Evolutionary conservation across 129 eudicot species (phyloP).

Genomic region (Kitagawia praeruptora): DNA sequence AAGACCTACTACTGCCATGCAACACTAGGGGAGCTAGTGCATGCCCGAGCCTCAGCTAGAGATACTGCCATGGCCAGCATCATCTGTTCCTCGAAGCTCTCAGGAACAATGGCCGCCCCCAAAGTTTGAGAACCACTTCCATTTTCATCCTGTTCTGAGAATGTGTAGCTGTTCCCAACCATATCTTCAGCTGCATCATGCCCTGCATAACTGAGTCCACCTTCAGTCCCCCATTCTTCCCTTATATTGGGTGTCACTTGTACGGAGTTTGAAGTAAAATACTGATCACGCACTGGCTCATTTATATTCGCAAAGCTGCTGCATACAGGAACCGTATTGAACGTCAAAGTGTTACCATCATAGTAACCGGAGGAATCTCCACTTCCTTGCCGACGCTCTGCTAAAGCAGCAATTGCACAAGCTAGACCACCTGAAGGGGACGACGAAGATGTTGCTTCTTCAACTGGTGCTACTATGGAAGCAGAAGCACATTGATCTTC

Average conservation of each 20-base stretch:
- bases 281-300: constrained; percentile 14
- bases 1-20: constrained; percentile 62
- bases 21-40: constrained; percentile 53
- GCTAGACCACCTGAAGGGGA: constrained; percentile 94
- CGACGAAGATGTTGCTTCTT: constrained; percentile 41
- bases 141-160: constrained; percentile 27
- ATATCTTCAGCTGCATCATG: constrained; percentile 29
- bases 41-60: constrained; percentile 73
- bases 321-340: constrained; percentile 35
- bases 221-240: constrained; percentile 34
- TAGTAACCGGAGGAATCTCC: constrained; percentile 48
- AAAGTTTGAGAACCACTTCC: constrained; percentile 22
- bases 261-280: constrained; percentile 24
- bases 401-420: constrained; percentile 78
- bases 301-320: constrained; percentile 21
- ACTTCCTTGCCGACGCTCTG: constrained; percentile 62
- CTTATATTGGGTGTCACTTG: constrained; percentile 30
- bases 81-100: constrained; percentile 95
- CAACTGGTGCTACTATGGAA: constrained; percentile 29
- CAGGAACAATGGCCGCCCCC: constrained; percentile 44
- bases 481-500: constrained; percentile 37
- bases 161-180: constrained; percentile 26
- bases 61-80: constrained; percentile 98
- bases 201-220: constrained; percentile 13
- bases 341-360: constrained; percentile 21